These are phyloP conservation scores for Glaciozyma antarctica DNA, from an alignment of 768 basidiomycete genomes.

Conservation along the genomic window DNA sequence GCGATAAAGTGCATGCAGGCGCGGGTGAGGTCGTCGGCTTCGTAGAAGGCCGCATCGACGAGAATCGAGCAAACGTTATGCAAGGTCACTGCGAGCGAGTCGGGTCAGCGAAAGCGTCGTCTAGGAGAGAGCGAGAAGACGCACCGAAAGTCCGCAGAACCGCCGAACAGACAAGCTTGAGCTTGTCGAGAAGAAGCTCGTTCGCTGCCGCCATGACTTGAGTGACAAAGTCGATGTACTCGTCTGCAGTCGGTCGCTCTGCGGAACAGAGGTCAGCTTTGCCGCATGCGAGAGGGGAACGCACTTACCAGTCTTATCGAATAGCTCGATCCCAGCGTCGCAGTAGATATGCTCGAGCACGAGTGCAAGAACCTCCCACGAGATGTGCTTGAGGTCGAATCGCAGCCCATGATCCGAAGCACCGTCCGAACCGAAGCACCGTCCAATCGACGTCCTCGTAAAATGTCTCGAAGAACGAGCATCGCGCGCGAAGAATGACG, in stretches of 20 bases:
- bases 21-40: slow-evolving; percentile 57
- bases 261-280: slow-evolving; percentile 11
- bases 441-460: slow-evolving; percentile 81
- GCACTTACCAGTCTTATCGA: slow-evolving; percentile 57
- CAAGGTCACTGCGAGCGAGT: slow-evolving; percentile 53
- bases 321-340: slow-evolving; percentile 55
- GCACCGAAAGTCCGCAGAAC: slow-evolving; percentile 46
- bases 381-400: slow-evolving; percentile 63
- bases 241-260: slow-evolving; percentile 64
- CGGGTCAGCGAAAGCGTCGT: background rate
- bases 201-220: slow-evolving; percentile 80
- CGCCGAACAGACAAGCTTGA: slow-evolving; percentile 71
- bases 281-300: background rate
- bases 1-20: slow-evolving; percentile 68
- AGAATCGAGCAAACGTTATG: slow-evolving; percentile 73
- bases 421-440: slow-evolving; percentile 50
- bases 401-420: too few species aligned
- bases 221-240: slow-evolving; percentile 75
- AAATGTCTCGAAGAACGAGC: slow-evolving; percentile 71
- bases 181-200: slow-evolving; percentile 75
- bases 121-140: background rate
- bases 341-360: slow-evolving; percentile 70
- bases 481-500: slow-evolving; percentile 66
- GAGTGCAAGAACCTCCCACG: slow-evolving; percentile 63
- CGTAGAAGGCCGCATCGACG: slow-evolving; percentile 67